Percentiles rank a stretch among this genome's conserved stretches.
Evolutionary conservation across 192 early-diverging fungal species (phyloP).

Genomic region (Entrophospora sp.): DNA sequence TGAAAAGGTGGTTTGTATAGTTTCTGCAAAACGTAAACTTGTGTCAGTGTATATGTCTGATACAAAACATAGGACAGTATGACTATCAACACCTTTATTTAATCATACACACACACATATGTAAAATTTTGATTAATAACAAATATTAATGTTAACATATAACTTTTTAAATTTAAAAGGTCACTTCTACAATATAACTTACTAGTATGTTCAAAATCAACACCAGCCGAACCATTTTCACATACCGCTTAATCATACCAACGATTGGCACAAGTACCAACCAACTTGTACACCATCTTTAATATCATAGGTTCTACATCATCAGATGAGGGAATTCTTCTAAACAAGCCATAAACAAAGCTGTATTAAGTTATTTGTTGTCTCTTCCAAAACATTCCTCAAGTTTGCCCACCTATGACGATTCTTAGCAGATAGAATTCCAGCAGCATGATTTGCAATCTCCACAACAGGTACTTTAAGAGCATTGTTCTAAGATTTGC

Average conservation of each 20-base stretch:
- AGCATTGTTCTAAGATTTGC: slow-evolving; percentile 56
- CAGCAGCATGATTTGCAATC: slow-evolving; percentile 45
- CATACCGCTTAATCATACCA: slow-evolving; percentile 85
- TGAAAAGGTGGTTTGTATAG: too few species aligned
- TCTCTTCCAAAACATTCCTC: slow-evolving; percentile 45
- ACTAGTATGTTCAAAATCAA: slow-evolving; percentile 80
- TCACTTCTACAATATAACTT: neutral
- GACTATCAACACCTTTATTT: slow-evolving; percentile 40
- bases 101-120: too few species aligned
- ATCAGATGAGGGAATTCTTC: slow-evolving; percentile 49
- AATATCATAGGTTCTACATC: slow-evolving; percentile 36
- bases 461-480: slow-evolving; percentile 37
- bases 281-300: slow-evolving; percentile 33
- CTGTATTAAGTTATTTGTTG: slow-evolving; percentile 49
- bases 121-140: neutral
- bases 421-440: slow-evolving; percentile 63
- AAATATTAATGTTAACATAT: neutral
- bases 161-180: neutral
- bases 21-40: slow-evolving; percentile 36
- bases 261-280: slow-evolving; percentile 57
- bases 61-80: slow-evolving; percentile 38
- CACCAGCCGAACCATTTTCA: slow-evolving; percentile 66
- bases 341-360: slow-evolving; percentile 64
- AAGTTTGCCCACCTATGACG: slow-evolving; percentile 64
- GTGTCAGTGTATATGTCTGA: slow-evolving; percentile 42